Conservation (phyloP, 192 early-diverging fungal species). For the Umbelopsis ramanniana region DNA sequence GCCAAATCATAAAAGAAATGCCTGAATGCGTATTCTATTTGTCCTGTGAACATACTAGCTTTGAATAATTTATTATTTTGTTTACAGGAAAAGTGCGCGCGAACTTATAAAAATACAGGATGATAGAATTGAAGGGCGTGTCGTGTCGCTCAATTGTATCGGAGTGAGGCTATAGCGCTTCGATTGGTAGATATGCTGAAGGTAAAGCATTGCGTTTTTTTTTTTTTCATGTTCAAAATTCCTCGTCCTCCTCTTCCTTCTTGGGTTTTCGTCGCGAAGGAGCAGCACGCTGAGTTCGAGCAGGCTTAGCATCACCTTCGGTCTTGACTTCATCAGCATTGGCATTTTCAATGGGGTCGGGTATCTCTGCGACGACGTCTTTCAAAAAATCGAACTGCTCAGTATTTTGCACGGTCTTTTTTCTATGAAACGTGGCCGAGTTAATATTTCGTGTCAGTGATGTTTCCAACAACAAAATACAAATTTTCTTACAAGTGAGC, state of each 20-base stretch:
- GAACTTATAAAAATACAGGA: too few relatives aligned
- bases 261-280: slow-evolving; percentile 15
- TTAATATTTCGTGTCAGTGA: background rate
- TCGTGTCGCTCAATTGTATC: too few relatives aligned
- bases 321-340: slow-evolving; percentile 22
- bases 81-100: too few relatives aligned
- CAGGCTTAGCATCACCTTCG: slow-evolving; percentile 14
- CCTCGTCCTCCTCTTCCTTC: slow-evolving; percentile 20
- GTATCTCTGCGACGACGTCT: slow-evolving; percentile 82
- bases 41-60: too few relatives aligned
- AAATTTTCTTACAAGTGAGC: slow-evolving; percentile 77
- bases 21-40: too few relatives aligned
- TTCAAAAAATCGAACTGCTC: slow-evolving; percentile 95
- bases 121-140: too few relatives aligned
- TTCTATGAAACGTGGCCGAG: slow-evolving; percentile 47
- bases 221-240: background rate
- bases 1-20: too few relatives aligned
- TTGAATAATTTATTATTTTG: too few relatives aligned
- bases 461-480: too few relatives aligned
- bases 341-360: slow-evolving; percentile 58
- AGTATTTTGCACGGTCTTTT: slow-evolving; percentile 78
- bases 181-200: too few relatives aligned
- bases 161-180: too few relatives aligned
- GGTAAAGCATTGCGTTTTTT: background rate
- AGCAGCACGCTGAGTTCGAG: background rate